Conservation (phyloP, 78 protist genomes). For the Dictyostelium brefeldianum region DNA sequence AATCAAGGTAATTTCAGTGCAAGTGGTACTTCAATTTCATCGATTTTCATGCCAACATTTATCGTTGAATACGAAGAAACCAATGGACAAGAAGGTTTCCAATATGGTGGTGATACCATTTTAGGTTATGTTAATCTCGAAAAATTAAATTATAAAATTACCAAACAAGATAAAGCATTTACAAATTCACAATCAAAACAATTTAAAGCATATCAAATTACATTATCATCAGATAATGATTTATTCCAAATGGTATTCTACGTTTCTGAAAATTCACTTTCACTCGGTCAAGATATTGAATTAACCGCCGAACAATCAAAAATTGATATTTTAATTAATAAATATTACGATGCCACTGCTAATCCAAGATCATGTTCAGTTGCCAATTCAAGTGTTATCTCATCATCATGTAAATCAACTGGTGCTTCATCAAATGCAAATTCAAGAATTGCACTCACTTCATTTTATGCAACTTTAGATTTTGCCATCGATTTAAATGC, state of each 20-base stretch:
- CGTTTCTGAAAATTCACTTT: constrained; percentile 29
- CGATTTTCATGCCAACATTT: constrained; percentile 17
- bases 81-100: constrained; percentile 32
- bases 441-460: constrained; percentile 47
- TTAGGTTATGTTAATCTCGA: constrained; percentile 33
- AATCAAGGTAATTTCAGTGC: not conserved
- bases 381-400: not conserved
- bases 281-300: not conserved
- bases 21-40: not conserved
- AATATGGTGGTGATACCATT: constrained; percentile 25
- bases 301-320: constrained; percentile 43
- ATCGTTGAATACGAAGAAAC: constrained; percentile 57
- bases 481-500: not conserved
- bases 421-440: constrained; percentile 51
- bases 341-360: constrained; percentile 25
- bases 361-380: not conserved
- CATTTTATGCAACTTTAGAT: constrained; percentile 8
- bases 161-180: not conserved
- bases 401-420: constrained; percentile 24
- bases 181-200: not conserved
- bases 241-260: constrained; percentile 16
- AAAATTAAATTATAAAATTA: not conserved
- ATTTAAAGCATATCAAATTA: not conserved
- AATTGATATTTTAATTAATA: constrained; percentile 31
- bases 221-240: not conserved